phyloP scores from a whole-genome alignment of 1,284 basidiomycete species.

The Rhizoctonia solani region DNA sequence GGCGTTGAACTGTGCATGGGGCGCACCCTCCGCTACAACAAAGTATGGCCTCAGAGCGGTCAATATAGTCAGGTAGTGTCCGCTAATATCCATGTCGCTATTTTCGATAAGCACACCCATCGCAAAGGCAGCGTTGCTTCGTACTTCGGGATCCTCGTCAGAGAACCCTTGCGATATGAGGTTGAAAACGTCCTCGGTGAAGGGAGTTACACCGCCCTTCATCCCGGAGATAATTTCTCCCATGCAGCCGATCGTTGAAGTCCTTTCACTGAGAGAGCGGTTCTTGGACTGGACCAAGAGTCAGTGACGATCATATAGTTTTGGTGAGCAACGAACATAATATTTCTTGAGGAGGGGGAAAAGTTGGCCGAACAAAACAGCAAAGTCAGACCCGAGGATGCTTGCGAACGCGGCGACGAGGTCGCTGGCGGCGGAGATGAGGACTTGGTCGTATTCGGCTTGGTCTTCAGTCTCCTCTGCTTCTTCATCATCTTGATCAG shows the following conservation, averaged over 20 bases:
- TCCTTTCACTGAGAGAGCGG: constrained; percentile 88
- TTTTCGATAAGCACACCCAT: constrained; percentile 91
- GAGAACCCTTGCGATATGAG: constrained; percentile 81
- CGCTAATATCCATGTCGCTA: constrained; percentile 79
- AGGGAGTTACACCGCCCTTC: constrained; percentile 84
- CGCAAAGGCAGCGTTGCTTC: constrained; percentile 96
- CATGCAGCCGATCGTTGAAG: constrained; percentile 90
- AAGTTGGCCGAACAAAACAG: constrained; percentile 83
- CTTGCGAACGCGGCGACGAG: constrained; percentile 90
- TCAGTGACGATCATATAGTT: not conserved
- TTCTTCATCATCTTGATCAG: constrained; percentile 88
- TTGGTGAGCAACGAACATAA: constrained; percentile 65
- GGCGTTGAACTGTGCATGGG: constrained; percentile 75
- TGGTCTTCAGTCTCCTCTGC: constrained; percentile 73
- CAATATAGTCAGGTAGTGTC: constrained; percentile 83
- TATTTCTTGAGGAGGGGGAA: constrained; percentile 90
- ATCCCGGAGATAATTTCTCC: constrained; percentile 96
- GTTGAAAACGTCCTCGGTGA: constrained; percentile 60
- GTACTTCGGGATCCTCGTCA: constrained; percentile 89
- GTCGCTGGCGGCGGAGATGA: constrained; percentile 93
- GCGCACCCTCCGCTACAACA: constrained; percentile 61
- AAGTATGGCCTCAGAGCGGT: constrained; percentile 84
- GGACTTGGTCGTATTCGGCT: constrained; percentile 95
- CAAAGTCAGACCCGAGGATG: constrained; percentile 84
- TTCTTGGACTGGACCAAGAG: constrained; percentile 66